Evolutionary conservation across 305 asterid species (phyloP).

Genomic region (Fraxinus greggii): DNA sequence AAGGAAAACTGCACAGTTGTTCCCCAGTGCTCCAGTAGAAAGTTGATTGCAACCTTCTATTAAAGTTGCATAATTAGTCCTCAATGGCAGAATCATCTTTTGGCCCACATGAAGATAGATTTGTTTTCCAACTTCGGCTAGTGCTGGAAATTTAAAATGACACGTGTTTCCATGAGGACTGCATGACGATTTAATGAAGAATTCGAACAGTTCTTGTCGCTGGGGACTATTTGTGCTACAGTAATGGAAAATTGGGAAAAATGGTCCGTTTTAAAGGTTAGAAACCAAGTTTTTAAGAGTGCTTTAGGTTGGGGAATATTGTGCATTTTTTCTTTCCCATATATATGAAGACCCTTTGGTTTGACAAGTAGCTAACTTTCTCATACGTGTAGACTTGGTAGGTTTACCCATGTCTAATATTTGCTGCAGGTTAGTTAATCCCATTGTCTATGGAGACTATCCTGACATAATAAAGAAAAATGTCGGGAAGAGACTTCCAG

Average conservation of each 20-base stretch:
- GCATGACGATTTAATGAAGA: too few relatives aligned
- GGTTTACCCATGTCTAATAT: background rate
- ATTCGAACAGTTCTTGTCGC: background rate
- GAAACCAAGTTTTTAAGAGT: background rate
- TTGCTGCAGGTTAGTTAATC: slow-evolving; percentile 44
- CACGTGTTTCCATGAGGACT: too few relatives aligned
- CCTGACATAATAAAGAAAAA: slow-evolving; percentile 43
- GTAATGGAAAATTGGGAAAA: background rate
- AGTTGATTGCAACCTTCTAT: background rate
- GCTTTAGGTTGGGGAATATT: background rate
- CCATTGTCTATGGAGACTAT: slow-evolving; percentile 51
- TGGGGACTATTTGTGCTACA: background rate
- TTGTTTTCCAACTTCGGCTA: background rate
- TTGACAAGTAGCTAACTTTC: background rate
- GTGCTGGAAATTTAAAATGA: too few relatives aligned
- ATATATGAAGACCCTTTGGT: background rate
- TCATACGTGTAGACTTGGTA: background rate
- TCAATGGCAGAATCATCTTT: background rate
- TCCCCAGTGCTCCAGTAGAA: background rate
- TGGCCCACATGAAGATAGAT: background rate
- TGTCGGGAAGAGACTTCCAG: slow-evolving; percentile 45
- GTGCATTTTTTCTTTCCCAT: background rate
- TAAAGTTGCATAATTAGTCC: background rate
- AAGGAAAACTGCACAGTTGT: background rate
- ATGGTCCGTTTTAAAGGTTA: background rate